Percentiles rank a stretch among this genome's conserved stretches.
Conservation (phyloP, 2,329 filamentous ascomycete species). For the Neonectria neomacrospora region DNA sequence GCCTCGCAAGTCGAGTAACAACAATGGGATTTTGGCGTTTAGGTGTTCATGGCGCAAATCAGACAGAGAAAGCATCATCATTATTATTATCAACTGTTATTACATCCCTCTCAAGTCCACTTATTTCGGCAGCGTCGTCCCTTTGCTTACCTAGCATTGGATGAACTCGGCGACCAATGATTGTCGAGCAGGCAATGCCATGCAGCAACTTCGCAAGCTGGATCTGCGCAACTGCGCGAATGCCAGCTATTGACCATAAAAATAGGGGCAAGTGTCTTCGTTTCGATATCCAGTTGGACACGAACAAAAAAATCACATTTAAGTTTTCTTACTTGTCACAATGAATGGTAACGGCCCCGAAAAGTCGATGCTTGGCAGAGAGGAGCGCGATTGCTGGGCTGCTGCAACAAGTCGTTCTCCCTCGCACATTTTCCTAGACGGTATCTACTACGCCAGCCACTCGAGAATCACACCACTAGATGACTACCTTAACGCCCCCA, state of each 20-base stretch:
- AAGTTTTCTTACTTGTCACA: neutral
- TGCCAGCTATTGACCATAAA: too few relatives aligned
- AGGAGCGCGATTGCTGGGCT: neutral
- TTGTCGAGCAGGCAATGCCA: neutral
- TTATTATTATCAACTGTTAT: neutral
- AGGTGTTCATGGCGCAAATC: conserved; percentile 38
- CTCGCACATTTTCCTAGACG: neutral
- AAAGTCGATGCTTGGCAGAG: neutral
- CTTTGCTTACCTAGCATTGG: neutral
- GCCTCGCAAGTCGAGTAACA: conserved; percentile 44
- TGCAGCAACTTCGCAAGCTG: neutral
- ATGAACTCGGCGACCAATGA: neutral
- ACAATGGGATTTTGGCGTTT: conserved; percentile 28
- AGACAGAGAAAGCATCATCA: conserved; percentile 14
- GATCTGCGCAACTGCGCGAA: conserved; percentile 3
- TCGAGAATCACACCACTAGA: neutral
- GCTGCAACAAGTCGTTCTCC: neutral
- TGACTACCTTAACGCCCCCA: neutral
- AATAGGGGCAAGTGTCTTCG: neutral
- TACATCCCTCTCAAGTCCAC: neutral
- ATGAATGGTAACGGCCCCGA: neutral
- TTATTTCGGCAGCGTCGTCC: neutral
- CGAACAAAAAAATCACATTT: neutral
- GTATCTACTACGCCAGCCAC: too few relatives aligned
- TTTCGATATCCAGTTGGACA: neutral